Base-by-base conservation (phyloP, 2,329 filamentous ascomycete genomes). In the Diaporthe ampelina region DNA sequence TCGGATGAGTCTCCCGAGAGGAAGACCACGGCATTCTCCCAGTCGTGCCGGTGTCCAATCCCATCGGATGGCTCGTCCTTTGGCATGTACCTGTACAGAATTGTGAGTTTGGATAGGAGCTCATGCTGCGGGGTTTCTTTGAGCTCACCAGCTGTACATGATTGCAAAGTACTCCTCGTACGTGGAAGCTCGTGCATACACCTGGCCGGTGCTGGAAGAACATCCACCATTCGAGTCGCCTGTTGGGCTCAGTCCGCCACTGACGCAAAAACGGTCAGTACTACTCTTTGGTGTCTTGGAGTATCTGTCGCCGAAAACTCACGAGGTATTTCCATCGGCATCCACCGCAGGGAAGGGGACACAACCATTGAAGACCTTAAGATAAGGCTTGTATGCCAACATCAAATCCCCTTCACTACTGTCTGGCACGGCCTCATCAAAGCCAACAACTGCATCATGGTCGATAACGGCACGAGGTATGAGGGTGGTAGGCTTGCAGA, bases 261-360 rank as follows among this genome's bases (percentile, higher is more conserved):
- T 82, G 48, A 32, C 17, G 9, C 4, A 40, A 11, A n/a, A 2
- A 19, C 0, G 6, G 56, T 73, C 29, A 73, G 35, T 37, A 19
- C 7, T 6, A n/a, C 10, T 15, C 7, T 4, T 29, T 9, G 17
- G 3, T 10, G 29, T 24, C 13, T 21, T 26, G 6, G 17, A 21
- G n/a, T 21, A 13, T 3, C 19, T 21, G 17, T 11, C 8, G 11
- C 6, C 7, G 3, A 19, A 50, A 15, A 78, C 84, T 74, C 80
- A 91, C 90, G 86, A 84, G 19, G 88, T 91, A 77, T 92, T 85
- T 3, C 91, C 91, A 0, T 82, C 80, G 0, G 85, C 85, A 76
- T 92, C 88, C 1, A 92, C 90, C 0, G 88, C 90, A 0, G 90
- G 90, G 79, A 90, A 92, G 0, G 90, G 89, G 17, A 92, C 90